phyloP scores from a whole-genome alignment of 352 stramenopile genomes.

The Globisporangium echinulatum region DNA sequence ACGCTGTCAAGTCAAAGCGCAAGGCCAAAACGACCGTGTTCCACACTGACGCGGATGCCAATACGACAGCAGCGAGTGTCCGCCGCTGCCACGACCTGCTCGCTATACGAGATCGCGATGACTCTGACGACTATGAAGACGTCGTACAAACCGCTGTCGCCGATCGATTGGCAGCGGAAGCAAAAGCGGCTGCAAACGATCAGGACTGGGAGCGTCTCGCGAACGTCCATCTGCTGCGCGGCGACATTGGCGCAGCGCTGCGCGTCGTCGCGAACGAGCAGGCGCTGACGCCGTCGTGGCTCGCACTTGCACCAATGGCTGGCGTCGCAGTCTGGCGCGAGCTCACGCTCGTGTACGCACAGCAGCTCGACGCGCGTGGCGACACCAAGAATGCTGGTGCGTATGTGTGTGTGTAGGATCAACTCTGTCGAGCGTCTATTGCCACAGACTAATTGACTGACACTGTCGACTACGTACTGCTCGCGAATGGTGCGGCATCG shows the following conservation, averaged over 20 bases:
- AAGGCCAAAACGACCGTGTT: conserved; percentile 18
- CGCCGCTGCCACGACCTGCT: conserved; percentile 12
- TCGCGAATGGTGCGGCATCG: neutral
- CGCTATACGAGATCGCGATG: neutral
- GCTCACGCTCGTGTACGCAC: conserved; percentile 52
- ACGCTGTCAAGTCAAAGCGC: conserved; percentile 17
- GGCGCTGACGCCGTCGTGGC: conserved; percentile 37
- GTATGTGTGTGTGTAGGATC: neutral
- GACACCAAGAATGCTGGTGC: conserved; percentile 44
- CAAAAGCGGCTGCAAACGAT: conserved; percentile 18
- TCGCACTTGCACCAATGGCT: conserved; percentile 68
- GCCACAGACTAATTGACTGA: neutral
- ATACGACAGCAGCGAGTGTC: conserved; percentile 15
- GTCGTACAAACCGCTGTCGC: neutral
- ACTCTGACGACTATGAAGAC: neutral
- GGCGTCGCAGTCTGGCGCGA: conserved; percentile 68
- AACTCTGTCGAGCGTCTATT: neutral
- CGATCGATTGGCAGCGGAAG: conserved; percentile 14
- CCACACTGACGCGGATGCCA: conserved; percentile 12
- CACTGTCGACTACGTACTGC: neutral
- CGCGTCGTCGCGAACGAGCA: conserved; percentile 46
- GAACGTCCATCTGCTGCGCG: conserved; percentile 41
- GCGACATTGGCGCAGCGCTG: conserved; percentile 48
- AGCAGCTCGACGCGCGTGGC: conserved; percentile 35
- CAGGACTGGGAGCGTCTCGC: conserved; percentile 49